A percentile compares a stretch with the other conserved stretches of the same genome.
Evolutionary conservation across 208 protist species (phyloP).

Genomic region (Leishmania amazonensis): DNA sequence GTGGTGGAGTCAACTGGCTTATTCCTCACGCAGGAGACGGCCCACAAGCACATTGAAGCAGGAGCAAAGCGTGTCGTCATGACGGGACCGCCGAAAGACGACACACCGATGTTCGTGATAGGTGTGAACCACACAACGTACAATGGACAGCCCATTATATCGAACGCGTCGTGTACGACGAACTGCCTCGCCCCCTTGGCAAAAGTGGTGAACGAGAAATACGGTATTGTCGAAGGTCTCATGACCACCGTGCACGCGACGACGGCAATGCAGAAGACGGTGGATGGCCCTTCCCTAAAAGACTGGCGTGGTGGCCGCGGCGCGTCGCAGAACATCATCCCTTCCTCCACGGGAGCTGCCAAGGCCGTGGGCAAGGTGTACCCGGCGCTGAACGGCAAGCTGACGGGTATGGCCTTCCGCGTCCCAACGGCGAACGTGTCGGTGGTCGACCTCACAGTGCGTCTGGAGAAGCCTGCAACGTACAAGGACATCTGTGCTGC

Average conservation of each 20-base stretch:
- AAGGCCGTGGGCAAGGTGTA: slow-evolving; percentile 98
- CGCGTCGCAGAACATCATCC: slow-evolving; percentile 99
- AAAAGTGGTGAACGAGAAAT: slow-evolving; percentile 97
- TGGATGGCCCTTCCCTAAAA: slow-evolving; percentile 98
- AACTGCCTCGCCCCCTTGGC: slow-evolving; percentile 99
- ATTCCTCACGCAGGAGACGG: slow-evolving; percentile 94
- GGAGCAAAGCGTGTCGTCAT: slow-evolving; percentile 99
- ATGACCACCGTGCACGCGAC: slow-evolving; percentile 99
- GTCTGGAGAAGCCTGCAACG: slow-evolving; percentile 89
- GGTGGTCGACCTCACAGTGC: slow-evolving; percentile 98
- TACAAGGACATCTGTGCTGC: slow-evolving; percentile 97
- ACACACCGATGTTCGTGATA: slow-evolving; percentile 98
- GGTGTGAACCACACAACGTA: slow-evolving; percentile 98
- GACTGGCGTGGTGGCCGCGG: slow-evolving; percentile 98
- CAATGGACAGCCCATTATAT: slow-evolving; percentile 90
- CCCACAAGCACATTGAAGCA: slow-evolving; percentile 93
- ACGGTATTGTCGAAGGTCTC: slow-evolving; percentile 96
- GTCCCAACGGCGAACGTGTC: slow-evolving; percentile 99
- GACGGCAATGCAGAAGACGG: slow-evolving; percentile 99
- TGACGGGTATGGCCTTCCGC: slow-evolving; percentile 99
- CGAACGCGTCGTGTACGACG: slow-evolving; percentile 99
- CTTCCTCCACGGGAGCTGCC: slow-evolving; percentile 98
- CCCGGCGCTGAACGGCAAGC: slow-evolving; percentile 88
- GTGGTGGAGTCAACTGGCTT: slow-evolving; percentile 99
- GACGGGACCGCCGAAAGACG: slow-evolving; percentile 97